Percentiles rank a stretch among this genome's conserved stretches.
Conservation (phyloP, 345 rosid species). For the Populus deltoides region DNA sequence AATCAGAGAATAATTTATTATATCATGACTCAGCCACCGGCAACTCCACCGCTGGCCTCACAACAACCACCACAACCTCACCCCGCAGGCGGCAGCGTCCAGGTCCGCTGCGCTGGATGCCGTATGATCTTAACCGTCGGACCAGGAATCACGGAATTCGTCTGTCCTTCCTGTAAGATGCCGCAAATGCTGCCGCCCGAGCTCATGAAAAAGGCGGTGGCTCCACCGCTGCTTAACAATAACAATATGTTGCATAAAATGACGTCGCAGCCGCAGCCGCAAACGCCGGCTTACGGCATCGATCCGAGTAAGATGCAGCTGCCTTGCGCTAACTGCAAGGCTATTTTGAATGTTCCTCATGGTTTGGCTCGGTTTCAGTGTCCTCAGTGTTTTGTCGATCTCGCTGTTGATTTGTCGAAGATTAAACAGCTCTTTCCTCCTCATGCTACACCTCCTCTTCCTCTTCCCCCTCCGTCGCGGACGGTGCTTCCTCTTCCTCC, state of each 20-base stretch:
- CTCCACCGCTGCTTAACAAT: conserved; percentile 25
- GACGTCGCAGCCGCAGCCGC: conserved; percentile 23
- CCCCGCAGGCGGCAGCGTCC: conserved; percentile 48
- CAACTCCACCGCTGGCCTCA: conserved; percentile 45
- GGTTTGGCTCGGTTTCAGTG: conserved; percentile 80
- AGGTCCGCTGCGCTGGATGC: conserved; percentile 96
- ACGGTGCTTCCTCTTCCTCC: not conserved
- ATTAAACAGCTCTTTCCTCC: conserved; percentile 49
- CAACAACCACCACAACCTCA: conserved; percentile 42
- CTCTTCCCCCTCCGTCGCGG: conserved; percentile 17
- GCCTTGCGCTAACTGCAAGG: conserved; percentile 92
- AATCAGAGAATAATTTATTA: not conserved
- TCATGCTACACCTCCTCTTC: conserved; percentile 23
- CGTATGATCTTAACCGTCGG: conserved; percentile 68
- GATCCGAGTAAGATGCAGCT: conserved; percentile 97
- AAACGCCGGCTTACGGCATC: conserved; percentile 85
- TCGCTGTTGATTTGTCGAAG: conserved; percentile 74
- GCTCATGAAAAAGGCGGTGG: conserved; percentile 46
- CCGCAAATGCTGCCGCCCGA: conserved; percentile 98
- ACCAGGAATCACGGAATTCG: conserved; percentile 70
- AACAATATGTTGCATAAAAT: not conserved
- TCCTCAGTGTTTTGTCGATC: conserved; percentile 87
- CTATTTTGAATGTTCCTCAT: conserved; percentile 88
- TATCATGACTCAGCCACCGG: conserved; percentile 72
- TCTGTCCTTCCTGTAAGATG: conserved; percentile 78